Percentiles rank a stretch among this genome's conserved stretches.
Conservation (phyloP, 768 basidiomycete genomes). For the Chalciporus chontae region DNA sequence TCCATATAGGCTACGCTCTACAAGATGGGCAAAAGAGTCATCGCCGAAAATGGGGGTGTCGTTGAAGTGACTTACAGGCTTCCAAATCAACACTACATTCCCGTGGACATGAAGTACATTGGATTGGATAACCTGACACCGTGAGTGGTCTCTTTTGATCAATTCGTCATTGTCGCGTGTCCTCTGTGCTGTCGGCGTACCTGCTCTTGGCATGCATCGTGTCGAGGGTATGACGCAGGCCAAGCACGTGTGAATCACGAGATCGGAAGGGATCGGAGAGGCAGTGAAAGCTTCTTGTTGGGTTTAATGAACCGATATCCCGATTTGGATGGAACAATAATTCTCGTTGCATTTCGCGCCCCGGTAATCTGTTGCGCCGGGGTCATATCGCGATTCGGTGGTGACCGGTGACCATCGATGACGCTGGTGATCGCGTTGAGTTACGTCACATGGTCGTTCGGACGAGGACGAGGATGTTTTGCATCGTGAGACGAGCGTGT, state of each 20-base stretch:
- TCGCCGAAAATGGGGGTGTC: conserved; percentile 61
- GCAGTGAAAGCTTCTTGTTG: conserved; percentile 1
- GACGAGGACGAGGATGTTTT: not conserved
- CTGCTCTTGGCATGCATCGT: not conserved
- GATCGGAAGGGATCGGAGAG: conserved; percentile 9
- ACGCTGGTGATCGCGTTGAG: conserved; percentile 22
- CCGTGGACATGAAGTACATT: conserved; percentile 76
- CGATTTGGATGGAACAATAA: too few species aligned
- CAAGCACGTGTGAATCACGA: conserved; percentile 17
- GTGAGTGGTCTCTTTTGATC: conserved; percentile 36
- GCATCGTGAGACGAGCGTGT: conserved; percentile 16
- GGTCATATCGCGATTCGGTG: conserved; percentile 8
- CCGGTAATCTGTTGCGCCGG: conserved; percentile 7
- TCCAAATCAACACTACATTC: conserved; percentile 95
- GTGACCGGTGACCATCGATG: conserved; percentile 25
- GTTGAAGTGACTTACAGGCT: conserved; percentile 64
- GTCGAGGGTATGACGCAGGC: conserved; percentile 1
- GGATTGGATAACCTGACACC: conserved; percentile 68
- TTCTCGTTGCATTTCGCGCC: too few species aligned
- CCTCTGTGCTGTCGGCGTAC: not conserved
- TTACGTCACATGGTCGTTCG: conserved; percentile 19
- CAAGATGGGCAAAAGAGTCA: conserved; percentile 77
- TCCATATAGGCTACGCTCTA: conserved; percentile 76
- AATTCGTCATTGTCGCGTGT: not conserved
- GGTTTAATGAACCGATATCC: too few species aligned